Percentiles rank a stretch among this genome's conserved stretches.
Conservation (phyloP, 2,329 filamentous ascomycete species). For the Pseudocercospora cruenta region DNA sequence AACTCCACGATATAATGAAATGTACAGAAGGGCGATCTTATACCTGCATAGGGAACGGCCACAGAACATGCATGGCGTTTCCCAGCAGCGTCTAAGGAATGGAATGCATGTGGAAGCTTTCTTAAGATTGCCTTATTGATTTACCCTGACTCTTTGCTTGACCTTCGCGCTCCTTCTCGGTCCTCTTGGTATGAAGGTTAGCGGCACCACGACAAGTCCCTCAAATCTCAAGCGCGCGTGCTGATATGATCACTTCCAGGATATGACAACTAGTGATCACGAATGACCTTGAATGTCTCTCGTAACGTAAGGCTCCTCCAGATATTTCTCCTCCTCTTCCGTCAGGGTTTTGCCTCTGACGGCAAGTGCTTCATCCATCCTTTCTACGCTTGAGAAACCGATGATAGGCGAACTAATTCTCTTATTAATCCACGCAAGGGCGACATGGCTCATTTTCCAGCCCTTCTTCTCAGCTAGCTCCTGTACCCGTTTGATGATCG, state of each 20-base stretch:
- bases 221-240: neutral
- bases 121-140: neutral
- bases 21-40: constrained; percentile 15
- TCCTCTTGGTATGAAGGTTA: neutral
- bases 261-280: neutral
- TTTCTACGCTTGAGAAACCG: constrained; percentile 53
- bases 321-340: constrained; percentile 54
- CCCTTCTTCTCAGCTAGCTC: constrained; percentile 47
- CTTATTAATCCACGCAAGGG: constrained; percentile 35
- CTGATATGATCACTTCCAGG: too few species aligned
- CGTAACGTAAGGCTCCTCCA: constrained; percentile 54
- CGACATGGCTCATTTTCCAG: constrained; percentile 30
- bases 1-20: constrained; percentile 13
- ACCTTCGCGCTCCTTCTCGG: neutral
- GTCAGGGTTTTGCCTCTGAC: constrained; percentile 50
- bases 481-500: constrained; percentile 47
- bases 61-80: neutral
- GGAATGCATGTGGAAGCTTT: neutral
- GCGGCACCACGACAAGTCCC: neutral
- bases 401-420: constrained; percentile 53
- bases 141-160: neutral
- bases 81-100: constrained; percentile 4
- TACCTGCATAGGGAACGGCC: neutral
- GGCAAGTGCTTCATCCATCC: constrained; percentile 55
- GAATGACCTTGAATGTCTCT: constrained; percentile 26